Base-by-base conservation (phyloP, 2,329 filamentous ascomycete species). In the Xylaria sp. region DNA sequence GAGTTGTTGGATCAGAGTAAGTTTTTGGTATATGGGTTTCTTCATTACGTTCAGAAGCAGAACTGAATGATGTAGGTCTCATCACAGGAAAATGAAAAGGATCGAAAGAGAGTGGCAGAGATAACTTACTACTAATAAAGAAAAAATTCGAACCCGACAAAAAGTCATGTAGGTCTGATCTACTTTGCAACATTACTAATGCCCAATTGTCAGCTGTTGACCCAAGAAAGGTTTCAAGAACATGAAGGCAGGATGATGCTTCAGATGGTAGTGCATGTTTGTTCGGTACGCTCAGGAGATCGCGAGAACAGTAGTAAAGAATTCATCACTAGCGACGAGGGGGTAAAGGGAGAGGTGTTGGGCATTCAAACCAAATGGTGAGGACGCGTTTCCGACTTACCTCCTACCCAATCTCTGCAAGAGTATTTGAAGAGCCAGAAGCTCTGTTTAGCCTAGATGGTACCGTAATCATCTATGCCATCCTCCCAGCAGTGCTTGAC, bases 221-320 rank as follows among this genome's bases (percentile, higher is more conserved):
- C 59, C 57, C 48, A 50, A 51, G 39, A 65, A 55, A 46, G 10
- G 34, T 41, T 62, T 66, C 58, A n/a, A 69, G 60, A 72, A 72
- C 67, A 69, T 59, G 67, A 62, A 66, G 65, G 56, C 55, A 63
- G 63, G 46, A 69, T 72, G 63, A 71, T 74, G 83, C 81, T 89
- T 88, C 89, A 91, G 89, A 91, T 91, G 89, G 89, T 91, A 90
- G 89, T 91, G 89, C 89, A 91, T 91, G 89, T 91, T 85, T 84
- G 85, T 89, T 88, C 84, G 76, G 79, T 67, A 78, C 86, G 88
- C 87, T 89, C 88, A 85, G 85, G 84, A 76, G 73, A 76, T 89
- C 86, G 85, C 88, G 85, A 73, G 86, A 89, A 89, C 86, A 82
- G 86, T 88, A 85, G 86, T 83, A 82, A 80, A 76, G 73, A 79